phyloP scores from a whole-genome alignment of 495 filamentous ascomycete genomes.

The Amorphotheca resinae region DNA sequence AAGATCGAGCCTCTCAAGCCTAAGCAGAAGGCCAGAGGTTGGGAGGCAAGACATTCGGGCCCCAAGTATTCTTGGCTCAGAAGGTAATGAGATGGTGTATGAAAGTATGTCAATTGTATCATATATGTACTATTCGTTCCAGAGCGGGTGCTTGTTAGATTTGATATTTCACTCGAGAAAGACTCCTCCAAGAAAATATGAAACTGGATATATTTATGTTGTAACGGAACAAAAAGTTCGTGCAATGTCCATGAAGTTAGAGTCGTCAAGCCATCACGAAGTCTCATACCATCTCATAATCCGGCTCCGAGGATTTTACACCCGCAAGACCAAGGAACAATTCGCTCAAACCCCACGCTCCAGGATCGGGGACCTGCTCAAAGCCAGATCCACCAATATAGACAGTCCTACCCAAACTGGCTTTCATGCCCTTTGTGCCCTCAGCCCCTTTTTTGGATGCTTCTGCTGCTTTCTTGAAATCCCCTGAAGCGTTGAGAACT shows the following conservation, averaged over 20 bases:
- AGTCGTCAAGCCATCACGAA: neutral
- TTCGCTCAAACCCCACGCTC: constrained; percentile 70
- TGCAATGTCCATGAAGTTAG: neutral
- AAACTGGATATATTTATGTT: neutral
- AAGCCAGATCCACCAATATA: constrained; percentile 82
- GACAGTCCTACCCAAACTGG: constrained; percentile 75
- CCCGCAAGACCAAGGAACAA: constrained; percentile 69
- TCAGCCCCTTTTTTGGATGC: constrained; percentile 68
- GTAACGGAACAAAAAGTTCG: neutral
- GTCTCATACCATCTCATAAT: constrained; percentile 17
- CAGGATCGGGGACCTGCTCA: constrained; percentile 80
- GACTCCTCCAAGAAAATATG: neutral
- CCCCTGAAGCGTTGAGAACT: constrained; percentile 46
- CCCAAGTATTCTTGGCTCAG: constrained; percentile 41
- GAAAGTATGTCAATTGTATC: constrained; percentile 1
- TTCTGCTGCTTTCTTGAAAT: constrained; percentile 57
- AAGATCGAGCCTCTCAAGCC: constrained; percentile 39
- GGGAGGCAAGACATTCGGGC: constrained; percentile 43
- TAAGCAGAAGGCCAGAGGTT: constrained; percentile 37
- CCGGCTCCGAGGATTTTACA: constrained; percentile 6
- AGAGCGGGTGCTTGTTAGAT: neutral
- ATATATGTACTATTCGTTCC: neutral
- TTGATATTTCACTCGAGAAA: neutral
- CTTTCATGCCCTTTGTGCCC: constrained; percentile 79
- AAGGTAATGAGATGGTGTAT: constrained; percentile 19